phyloP scores from a whole-genome alignment of 768 basidiomycete genomes.

The Boletus reticuloceps region DNA sequence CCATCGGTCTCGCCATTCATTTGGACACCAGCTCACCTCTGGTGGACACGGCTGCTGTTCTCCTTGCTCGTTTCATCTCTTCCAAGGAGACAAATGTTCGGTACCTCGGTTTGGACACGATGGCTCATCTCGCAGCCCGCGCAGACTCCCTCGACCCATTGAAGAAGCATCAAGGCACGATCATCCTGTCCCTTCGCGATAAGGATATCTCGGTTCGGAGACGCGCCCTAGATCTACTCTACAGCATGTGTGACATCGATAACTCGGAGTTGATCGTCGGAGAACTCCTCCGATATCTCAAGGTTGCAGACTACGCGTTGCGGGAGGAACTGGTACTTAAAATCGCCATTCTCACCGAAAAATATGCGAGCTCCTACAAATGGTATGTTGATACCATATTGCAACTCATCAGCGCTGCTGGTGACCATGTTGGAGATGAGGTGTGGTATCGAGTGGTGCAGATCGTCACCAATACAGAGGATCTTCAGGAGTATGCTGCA shows the following conservation, averaged over 20 bases:
- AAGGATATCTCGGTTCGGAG: constrained; percentile 96
- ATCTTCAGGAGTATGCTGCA: constrained; percentile 94
- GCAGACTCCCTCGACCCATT: constrained; percentile 89
- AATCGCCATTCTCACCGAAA: constrained; percentile 98
- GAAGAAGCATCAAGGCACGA: constrained; percentile 94
- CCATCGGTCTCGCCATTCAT: constrained; percentile 95
- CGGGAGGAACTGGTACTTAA: constrained; percentile 99
- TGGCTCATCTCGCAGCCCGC: constrained; percentile 96
- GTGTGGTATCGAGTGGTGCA: constrained; percentile 99
- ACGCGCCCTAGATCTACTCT: constrained; percentile 90
- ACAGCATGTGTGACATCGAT: constrained; percentile 99
- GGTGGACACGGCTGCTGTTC: constrained; percentile 82
- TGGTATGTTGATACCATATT: constrained; percentile 99
- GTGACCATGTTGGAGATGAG: constrained; percentile 98
- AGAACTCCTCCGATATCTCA: constrained; percentile 89
- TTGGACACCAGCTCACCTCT: constrained; percentile 88
- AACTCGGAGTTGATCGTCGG: constrained; percentile 96
- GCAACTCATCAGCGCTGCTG: constrained; percentile 92
- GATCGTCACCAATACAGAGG: constrained; percentile 97
- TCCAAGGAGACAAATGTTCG: constrained; percentile 98
- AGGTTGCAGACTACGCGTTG: constrained; percentile 94
- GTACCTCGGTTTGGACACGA: constrained; percentile 95
- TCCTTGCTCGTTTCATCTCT: constrained; percentile 93
- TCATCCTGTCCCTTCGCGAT: constrained; percentile 91
- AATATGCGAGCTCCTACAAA: constrained; percentile 95